Percentiles rank a stretch among this genome's conserved stretches.
These are phyloP conservation scores for Hordeum vulgare DNA, from an alignment of 176 grass and related monocot species.

Conservation along the genomic window MorexV3_pseudomolecules_assembly NC_058520.1:317266-317765, in stretches of 20 bases:
- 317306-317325: conserved; percentile 57
- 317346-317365: conserved; percentile 83
- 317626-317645: neutral
- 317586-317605: neutral
- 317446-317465: neutral
- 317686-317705: conserved; percentile 15
- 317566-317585: neutral
- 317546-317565: neutral
- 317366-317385: conserved; percentile 89
- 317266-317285: neutral
- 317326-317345: conserved; percentile 71
- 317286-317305: neutral
- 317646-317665: neutral
- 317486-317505: neutral
- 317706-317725: neutral
- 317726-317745: neutral
- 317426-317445: neutral
- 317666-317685: neutral
- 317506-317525: neutral
- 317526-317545: neutral
- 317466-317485: neutral
- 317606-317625: neutral
- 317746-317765: conserved; percentile 12
- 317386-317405: conserved; percentile 78
- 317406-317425: conserved; percentile 23